These are phyloP conservation scores for Alloteropsis semialata DNA, from an alignment of 176 grass and related monocot genomes.

Conservation along the genomic window DNA sequence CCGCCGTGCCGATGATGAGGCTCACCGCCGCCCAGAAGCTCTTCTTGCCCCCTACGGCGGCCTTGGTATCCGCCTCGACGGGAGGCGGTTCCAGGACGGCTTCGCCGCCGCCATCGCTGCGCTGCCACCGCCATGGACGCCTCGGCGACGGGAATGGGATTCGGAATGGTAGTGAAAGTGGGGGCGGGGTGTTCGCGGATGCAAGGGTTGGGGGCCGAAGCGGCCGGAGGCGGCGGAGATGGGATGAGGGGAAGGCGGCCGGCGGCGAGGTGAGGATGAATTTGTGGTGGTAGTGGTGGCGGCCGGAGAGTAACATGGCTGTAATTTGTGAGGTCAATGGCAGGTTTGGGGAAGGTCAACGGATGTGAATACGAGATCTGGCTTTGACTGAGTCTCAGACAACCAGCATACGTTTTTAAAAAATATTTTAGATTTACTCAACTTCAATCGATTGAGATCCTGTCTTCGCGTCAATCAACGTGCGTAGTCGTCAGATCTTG, in stretches of 20 bases:
- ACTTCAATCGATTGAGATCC: no score
- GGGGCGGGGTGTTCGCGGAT: background rate
- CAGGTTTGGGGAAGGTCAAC: background rate
- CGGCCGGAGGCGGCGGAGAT: background rate
- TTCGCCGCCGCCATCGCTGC: background rate
- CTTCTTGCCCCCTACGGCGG: conserved; percentile 11
- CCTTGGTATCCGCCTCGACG: background rate
- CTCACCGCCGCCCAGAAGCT: conserved; percentile 82
- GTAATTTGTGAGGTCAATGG: background rate
- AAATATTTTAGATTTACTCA: no score
- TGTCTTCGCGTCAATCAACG: no score
- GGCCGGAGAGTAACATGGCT: conserved; percentile 22
- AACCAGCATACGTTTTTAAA: no score
- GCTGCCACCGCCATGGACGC: conserved; percentile 33
- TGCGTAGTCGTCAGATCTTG: no score
- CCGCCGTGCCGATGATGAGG: conserved; percentile 73
- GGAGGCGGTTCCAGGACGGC: background rate
- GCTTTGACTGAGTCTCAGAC: background rate
- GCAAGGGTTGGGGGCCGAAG: background rate
- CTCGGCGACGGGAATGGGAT: conserved; percentile 12
- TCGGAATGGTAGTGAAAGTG: background rate
- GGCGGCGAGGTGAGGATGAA: background rate
- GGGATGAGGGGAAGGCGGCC: background rate
- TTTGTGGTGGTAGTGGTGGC: background rate
- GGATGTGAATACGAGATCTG: background rate